Evolutionary conservation across 1,284 basidiomycete species (phyloP).

Genomic region (Ceratobasidium sp.): DNA sequence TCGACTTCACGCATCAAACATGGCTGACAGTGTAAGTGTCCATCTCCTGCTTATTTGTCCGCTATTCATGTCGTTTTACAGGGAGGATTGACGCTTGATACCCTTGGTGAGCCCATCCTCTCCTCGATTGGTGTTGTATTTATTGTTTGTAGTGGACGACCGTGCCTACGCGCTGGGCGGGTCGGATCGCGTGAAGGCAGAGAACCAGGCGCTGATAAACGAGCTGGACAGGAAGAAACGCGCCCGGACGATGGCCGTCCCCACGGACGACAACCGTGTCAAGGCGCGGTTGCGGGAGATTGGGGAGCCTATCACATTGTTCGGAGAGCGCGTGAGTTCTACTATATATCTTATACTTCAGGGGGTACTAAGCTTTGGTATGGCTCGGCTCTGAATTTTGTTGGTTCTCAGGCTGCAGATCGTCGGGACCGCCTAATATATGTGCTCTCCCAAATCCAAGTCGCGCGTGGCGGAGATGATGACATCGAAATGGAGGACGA

Average conservation of each 20-base stretch:
- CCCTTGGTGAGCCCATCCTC: conserved; percentile 37
- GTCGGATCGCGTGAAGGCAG: conserved; percentile 56
- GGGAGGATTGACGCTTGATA: conserved; percentile 45
- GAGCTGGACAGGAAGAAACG: conserved; percentile 96
- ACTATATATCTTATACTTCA: too few relatives aligned
- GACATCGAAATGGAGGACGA: conserved; percentile 76
- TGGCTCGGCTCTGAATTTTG: too few relatives aligned
- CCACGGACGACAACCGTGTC: conserved; percentile 95
- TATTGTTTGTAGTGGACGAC: conserved; percentile 44
- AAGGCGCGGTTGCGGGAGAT: conserved; percentile 89
- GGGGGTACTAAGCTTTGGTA: not conserved
- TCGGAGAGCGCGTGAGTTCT: conserved; percentile 91
- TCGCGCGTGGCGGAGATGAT: conserved; percentile 75
- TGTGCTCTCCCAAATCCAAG: conserved; percentile 88
- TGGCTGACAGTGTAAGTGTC: conserved; percentile 33
- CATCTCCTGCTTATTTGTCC: not conserved
- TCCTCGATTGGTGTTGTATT: not conserved
- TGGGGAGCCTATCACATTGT: conserved; percentile 95
- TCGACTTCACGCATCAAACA: too few relatives aligned
- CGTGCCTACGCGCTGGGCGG: conserved; percentile 44
- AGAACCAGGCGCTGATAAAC: conserved; percentile 81
- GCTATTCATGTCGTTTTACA: not conserved
- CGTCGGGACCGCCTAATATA: conserved; percentile 94
- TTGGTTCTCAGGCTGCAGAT: conserved; percentile 72
- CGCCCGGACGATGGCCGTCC: conserved; percentile 92